Percentiles rank a stretch among this genome's conserved stretches.
Evolutionary conservation across 208 protist genomes (phyloP).

Genomic region (Crithidia mellificae): DNA sequence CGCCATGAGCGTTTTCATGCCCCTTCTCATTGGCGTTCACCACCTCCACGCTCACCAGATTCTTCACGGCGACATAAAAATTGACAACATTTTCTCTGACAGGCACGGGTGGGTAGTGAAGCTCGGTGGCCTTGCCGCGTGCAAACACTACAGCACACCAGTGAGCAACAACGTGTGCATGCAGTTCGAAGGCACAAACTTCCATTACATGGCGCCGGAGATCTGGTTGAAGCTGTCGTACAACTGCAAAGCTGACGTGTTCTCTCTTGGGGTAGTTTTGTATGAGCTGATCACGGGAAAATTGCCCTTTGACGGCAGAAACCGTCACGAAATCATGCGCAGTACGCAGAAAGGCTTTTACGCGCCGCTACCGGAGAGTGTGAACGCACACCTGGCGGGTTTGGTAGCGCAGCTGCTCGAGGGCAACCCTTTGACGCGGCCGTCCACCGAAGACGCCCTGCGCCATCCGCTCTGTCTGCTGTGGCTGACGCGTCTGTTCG

Average conservation of each 20-base stretch:
- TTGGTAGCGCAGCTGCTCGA: not conserved
- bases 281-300: conserved; percentile 85
- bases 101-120: conserved; percentile 31
- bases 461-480: not conserved
- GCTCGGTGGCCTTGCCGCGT: conserved; percentile 80
- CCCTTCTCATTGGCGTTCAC: conserved; percentile 69
- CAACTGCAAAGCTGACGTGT: conserved; percentile 92
- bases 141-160: conserved; percentile 40
- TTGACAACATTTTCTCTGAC: conserved; percentile 53
- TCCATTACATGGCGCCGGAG: conserved; percentile 92
- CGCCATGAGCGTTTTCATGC: conserved; percentile 56
- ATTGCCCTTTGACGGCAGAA: conserved; percentile 67
- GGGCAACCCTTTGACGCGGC: not conserved
- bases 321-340: conserved; percentile 66
- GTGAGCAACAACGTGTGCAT: conserved; percentile 44
- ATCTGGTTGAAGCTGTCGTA: conserved; percentile 88
- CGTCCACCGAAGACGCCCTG: not conserved
- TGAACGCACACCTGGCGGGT: not conserved
- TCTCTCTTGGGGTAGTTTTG: conserved; percentile 85
- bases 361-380: conserved; percentile 32
- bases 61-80: conserved; percentile 87
- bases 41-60: conserved; percentile 80
- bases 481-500: not conserved
- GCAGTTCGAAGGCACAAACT: conserved; percentile 77
- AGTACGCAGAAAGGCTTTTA: conserved; percentile 48